Conservation (phyloP, 129 eudicot species). For the Oenanthe sinensis region DNA sequence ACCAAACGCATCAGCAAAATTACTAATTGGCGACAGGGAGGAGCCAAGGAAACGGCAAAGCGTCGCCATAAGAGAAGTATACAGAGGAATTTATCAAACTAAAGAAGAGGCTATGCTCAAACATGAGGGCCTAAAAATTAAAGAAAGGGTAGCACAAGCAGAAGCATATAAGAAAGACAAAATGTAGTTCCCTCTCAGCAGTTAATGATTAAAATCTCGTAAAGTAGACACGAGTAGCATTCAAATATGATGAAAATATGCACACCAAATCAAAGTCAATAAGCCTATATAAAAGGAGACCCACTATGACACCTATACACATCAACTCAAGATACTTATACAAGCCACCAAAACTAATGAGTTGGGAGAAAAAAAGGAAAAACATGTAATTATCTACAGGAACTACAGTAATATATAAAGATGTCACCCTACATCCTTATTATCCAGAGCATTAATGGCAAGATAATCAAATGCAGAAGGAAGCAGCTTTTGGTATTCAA, state of each 20-base stretch:
- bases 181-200: background rate
- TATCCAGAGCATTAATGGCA: background rate
- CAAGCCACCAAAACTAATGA: background rate
- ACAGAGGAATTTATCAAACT: constrained; percentile 15
- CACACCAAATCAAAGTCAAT: background rate
- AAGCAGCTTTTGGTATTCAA: background rate
- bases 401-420: background rate
- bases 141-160: constrained; percentile 17
- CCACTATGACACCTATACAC: background rate
- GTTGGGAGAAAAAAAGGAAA: background rate
- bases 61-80: constrained; percentile 7
- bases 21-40: background rate
- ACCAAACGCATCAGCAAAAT: background rate
- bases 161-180: constrained; percentile 2
- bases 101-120: constrained; percentile 13
- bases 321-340: background rate
- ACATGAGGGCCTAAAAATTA: constrained; percentile 12
- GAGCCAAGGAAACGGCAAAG: background rate
- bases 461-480: background rate
- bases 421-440: background rate
- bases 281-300: background rate
- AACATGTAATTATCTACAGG: background rate
- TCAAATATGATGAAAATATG: background rate
- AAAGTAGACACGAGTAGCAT: background rate
- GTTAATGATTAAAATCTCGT: background rate